Evolutionary conservation across 768 basidiomycete species (phyloP).

Genomic region (Mycena epipterygia): DNA sequence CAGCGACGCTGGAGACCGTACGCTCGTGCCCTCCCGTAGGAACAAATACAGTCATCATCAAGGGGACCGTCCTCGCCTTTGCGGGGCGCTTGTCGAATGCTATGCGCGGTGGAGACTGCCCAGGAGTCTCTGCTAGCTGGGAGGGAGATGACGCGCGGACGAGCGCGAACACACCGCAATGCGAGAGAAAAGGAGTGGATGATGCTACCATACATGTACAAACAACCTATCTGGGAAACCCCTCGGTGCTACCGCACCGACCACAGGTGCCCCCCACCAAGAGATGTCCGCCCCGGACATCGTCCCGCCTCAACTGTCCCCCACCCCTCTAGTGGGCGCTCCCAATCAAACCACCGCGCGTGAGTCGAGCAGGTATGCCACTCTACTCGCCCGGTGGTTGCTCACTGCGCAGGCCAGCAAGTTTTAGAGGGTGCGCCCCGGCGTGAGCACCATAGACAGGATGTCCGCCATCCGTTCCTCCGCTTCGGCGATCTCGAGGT

Average conservation of each 20-base stretch:
- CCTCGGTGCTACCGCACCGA: too few species aligned
- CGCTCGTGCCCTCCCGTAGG: neutral
- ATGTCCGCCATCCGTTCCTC: slow-evolving; percentile 28
- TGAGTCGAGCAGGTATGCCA: slow-evolving; percentile 10
- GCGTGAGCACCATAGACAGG: neutral
- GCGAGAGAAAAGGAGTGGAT: too few species aligned
- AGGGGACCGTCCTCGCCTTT: neutral
- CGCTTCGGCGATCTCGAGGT: too few species aligned
- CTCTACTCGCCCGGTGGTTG: neutral
- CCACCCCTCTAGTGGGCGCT: slow-evolving; percentile 14
- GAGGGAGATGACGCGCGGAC: too few species aligned
- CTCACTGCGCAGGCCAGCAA: slow-evolving; percentile 20
- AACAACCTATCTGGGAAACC: too few species aligned
- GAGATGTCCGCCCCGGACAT: slow-evolving; percentile 15
- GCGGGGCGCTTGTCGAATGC: neutral
- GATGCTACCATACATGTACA: too few species aligned
- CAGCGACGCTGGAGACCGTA: neutral
- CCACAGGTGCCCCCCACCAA: slow-evolving; percentile 19
- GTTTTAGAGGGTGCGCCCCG: slow-evolving; percentile 26
- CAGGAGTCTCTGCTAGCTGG: too few species aligned
- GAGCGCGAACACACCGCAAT: too few species aligned
- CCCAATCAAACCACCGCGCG: slow-evolving; percentile 33
- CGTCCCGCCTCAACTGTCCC: too few species aligned
- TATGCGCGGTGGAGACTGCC: neutral
- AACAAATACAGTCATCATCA: slow-evolving; percentile 18